Conservation (phyloP, 225 moss, liverwort and hornwort species). For the Physcomitrium patens region DNA sequence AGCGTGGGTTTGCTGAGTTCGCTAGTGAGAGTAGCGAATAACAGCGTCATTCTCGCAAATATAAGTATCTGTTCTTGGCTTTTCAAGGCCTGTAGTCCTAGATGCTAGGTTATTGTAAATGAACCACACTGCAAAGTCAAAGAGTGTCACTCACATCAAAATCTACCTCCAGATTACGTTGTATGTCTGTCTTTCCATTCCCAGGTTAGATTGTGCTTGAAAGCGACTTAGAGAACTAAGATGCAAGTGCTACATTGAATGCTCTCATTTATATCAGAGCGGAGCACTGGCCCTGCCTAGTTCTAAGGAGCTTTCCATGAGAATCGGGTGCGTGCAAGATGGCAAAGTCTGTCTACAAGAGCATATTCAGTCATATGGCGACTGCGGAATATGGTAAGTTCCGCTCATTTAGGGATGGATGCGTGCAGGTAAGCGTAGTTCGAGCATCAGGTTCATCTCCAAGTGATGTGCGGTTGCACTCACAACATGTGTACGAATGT, state of each 20-base stretch:
- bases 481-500: too few species aligned
- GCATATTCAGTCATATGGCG: background rate
- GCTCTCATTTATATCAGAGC: background rate
- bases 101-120: too few species aligned
- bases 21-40: background rate
- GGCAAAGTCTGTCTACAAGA: background rate
- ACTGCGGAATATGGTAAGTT: conserved; percentile 1
- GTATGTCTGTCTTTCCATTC: background rate
- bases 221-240: too few species aligned
- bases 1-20: background rate
- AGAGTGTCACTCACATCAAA: too few species aligned
- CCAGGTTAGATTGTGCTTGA: background rate
- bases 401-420: background rate
- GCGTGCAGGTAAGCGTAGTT: background rate
- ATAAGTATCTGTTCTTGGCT: background rate
- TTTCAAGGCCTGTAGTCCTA: background rate
- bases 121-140: too few species aligned
- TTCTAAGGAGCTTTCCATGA: background rate
- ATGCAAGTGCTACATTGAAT: background rate
- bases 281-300: background rate
- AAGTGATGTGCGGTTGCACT: too few species aligned
- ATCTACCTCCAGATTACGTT: background rate
- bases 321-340: background rate
- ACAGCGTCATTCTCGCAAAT: background rate
- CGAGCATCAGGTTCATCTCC: background rate